Evolutionary conservation across 2,329 filamentous ascomycete genomes (phyloP).

Genomic region (Didymella arachidicola): DNA sequence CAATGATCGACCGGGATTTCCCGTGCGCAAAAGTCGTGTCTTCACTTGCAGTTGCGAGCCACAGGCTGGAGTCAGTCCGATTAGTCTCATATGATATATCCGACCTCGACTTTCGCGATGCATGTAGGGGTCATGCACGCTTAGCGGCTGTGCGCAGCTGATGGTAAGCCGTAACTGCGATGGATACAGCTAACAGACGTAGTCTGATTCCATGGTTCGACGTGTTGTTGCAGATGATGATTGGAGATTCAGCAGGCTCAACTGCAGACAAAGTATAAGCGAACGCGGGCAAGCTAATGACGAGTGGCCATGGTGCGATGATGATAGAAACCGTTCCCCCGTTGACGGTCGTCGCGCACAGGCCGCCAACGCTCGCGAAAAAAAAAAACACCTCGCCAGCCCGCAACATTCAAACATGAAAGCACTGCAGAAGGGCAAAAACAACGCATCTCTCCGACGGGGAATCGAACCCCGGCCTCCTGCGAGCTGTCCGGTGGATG

Average conservation of each 20-base stretch:
- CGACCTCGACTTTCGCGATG: not conserved
- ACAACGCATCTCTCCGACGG: conserved; percentile 20
- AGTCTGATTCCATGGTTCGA: not conserved
- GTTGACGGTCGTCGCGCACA: not conserved
- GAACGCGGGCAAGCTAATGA: not conserved
- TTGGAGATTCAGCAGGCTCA: not conserved
- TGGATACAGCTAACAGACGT: not conserved
- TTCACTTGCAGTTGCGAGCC: not conserved
- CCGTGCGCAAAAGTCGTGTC: not conserved
- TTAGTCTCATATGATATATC: not conserved
- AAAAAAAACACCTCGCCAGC: not conserved
- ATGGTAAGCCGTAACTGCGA: not conserved
- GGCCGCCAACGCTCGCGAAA: too few species aligned
- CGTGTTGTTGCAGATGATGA: not conserved
- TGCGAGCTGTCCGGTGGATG: conserved; percentile 12
- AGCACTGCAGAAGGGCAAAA: not conserved
- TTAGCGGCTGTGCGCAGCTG: not conserved
- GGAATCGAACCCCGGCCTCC: conserved; percentile 23
- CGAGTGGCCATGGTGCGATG: not conserved
- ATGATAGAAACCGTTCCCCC: not conserved
- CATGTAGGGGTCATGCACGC: not conserved
- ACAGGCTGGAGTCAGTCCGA: not conserved
- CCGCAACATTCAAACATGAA: not conserved
- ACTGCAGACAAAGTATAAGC: not conserved
- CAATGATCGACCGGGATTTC: conserved; percentile 3